Base-by-base conservation (phyloP, 305 asterid genomes). In the Fraxinus latifolia region DNA sequence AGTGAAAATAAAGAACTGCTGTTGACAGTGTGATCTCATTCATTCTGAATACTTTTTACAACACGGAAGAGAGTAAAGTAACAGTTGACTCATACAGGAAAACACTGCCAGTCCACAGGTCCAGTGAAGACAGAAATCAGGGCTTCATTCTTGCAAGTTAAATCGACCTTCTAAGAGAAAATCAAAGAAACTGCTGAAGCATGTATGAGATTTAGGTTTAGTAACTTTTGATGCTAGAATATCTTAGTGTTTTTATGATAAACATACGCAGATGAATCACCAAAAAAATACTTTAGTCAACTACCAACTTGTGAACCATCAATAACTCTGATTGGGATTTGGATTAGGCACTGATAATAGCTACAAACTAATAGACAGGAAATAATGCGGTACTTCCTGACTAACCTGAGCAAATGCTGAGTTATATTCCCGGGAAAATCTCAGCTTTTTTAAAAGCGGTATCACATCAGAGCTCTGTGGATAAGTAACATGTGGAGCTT, bases 351-450 rank as follows among this genome's bases (percentile, higher is more conserved):
- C 15, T 15, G 39, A 77, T 76, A 25, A 70, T 39, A 88, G 77
- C 84, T 7, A 82, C 76, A 50, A 80, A 70, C 82, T 71, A 74
- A 82, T 36, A 58, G 65, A 77, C 76, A 79, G 85, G 39, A 78
- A 83, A 83, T 36, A 83, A 37, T 65, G 72, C 37, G 50, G 36
- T 47, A 47, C 77, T 34, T 71, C 72, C 67, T 33, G 60, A 73
- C 91, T 68, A 82, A 96, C 99, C 98, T 96, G 98, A 82, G 90
- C 92, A 88, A 96, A 94, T 79, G 99, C 99, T 33, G 92, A 68
- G 55, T 84, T 71, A 91, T 87, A 92, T 70, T 87, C 82, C 68
- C 85, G 89, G 74, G 89, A 83, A 87, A 90, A 94, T 21, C 79
- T 88, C 89, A 96, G 81, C 85, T 91, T 93, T 92, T 87, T 94